Conservation (phyloP, 176 grass and related monocot genomes). For the Zea luxurians region DNA sequence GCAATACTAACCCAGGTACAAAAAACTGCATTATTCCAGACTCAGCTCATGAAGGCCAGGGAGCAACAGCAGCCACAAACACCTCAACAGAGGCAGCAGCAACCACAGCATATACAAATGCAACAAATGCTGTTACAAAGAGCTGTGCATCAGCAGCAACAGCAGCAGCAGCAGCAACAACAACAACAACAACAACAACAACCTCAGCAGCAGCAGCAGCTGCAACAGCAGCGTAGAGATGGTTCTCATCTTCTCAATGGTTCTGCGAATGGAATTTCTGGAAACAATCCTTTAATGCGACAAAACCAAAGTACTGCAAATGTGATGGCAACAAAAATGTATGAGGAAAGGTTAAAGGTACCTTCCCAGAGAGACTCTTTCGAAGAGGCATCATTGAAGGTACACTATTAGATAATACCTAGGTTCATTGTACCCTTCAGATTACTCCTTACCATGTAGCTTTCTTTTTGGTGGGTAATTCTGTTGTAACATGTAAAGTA, state of each 20-base stretch:
- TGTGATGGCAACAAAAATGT: slow-evolving; percentile 97
- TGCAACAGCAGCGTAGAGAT: slow-evolving; percentile 70
- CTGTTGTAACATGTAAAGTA: slow-evolving; percentile 35
- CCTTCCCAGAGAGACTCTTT: slow-evolving; percentile 81
- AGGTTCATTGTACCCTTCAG: slow-evolving; percentile 10
- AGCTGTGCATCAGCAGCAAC: slow-evolving; percentile 56
- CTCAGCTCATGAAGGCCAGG: slow-evolving; percentile 86
- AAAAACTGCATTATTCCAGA: slow-evolving; percentile 49
- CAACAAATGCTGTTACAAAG: slow-evolving; percentile 69
- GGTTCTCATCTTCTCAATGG: slow-evolving; percentile 76
- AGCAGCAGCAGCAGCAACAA: slow-evolving; percentile 44
- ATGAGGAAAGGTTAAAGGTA: slow-evolving; percentile 85
- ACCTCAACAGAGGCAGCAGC: slow-evolving; percentile 60
- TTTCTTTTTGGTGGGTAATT: slow-evolving; percentile 18
- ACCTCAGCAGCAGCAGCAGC: slow-evolving; percentile 40
- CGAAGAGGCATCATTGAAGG: slow-evolving; percentile 94
- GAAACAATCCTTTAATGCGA: slow-evolving; percentile 63
- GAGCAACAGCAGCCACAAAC: slow-evolving; percentile 68
- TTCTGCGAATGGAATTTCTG: slow-evolving; percentile 64
- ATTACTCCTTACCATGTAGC: neutral
- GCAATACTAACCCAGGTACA: slow-evolving; percentile 23
- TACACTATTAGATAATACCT: slow-evolving; percentile 32
- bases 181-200: slow-evolving; percentile 22
- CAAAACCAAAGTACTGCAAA: slow-evolving; percentile 72
- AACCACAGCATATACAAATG: slow-evolving; percentile 74